Evolutionary conservation across 768 basidiomycete genomes (phyloP).

Genomic region (Lactifluus volemus): DNA sequence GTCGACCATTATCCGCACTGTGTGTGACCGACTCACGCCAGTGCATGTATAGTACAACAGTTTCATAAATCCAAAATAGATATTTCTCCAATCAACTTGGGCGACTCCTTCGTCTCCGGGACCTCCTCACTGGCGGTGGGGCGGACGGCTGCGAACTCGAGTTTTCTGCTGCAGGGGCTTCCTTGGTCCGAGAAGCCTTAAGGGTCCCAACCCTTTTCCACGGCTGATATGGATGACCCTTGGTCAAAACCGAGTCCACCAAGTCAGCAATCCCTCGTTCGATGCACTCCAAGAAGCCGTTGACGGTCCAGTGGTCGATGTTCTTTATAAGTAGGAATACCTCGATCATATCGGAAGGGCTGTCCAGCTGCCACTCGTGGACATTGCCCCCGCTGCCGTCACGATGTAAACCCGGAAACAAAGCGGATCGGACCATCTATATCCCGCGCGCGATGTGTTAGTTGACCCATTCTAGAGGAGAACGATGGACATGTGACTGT

Average conservation of each 20-base stretch:
- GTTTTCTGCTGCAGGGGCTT: constrained; percentile 31
- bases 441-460: background rate
- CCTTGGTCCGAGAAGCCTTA: constrained; percentile 13
- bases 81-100: background rate
- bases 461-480: background rate
- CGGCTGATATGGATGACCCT: constrained; percentile 31
- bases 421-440: constrained; percentile 43
- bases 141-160: constrained; percentile 14
- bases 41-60: background rate
- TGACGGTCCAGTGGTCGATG: constrained; percentile 44
- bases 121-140: background rate
- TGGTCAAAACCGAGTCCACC: constrained; percentile 28
- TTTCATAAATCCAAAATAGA: background rate
- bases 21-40: background rate
- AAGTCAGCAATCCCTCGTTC: constrained; percentile 32
- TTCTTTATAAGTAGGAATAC: constrained; percentile 45
- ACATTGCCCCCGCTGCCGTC: constrained; percentile 25
- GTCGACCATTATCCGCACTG: background rate
- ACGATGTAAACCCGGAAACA: constrained; percentile 29
- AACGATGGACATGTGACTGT: background rate
- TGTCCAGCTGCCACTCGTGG: constrained; percentile 42
- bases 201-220: constrained; percentile 39
- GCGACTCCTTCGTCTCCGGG: constrained; percentile 1
- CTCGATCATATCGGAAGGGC: constrained; percentile 37
- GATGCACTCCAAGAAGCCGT: constrained; percentile 34